A percentile compares a stretch with the other conserved stretches of the same genome.
These are phyloP conservation scores for Hippophae tibetana DNA, from an alignment of 306 rosid genomes.

Conservation along the genomic window DNA sequence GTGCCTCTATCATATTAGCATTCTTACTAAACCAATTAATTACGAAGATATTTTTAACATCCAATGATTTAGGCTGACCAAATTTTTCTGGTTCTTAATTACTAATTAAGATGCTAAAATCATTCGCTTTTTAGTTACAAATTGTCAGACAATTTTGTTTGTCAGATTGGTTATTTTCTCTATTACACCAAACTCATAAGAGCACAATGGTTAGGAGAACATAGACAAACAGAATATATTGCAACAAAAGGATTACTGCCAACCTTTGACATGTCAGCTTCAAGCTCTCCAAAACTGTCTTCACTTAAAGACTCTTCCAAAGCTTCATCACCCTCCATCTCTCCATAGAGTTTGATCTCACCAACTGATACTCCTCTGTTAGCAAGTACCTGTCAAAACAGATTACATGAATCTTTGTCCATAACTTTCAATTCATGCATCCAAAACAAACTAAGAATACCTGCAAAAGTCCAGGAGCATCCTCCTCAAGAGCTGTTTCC, in stretches of 20 bases:
- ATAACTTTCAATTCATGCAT: slow-evolving; percentile 21
- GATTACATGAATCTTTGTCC: slow-evolving; percentile 26
- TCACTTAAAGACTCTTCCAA: slow-evolving; percentile 55
- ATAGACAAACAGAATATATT: slow-evolving; percentile 9
- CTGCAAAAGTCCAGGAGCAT: slow-evolving; percentile 95
- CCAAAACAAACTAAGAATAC: slow-evolving; percentile 31
- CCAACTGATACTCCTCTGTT: slow-evolving; percentile 61
- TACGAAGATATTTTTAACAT: too few relatives aligned
- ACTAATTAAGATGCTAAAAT: too few relatives aligned
- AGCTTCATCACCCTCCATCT: slow-evolving; percentile 51
- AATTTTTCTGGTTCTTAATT: too few relatives aligned
- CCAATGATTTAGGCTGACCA: too few relatives aligned
- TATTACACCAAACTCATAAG: too few relatives aligned
- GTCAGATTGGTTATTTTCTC: too few relatives aligned
- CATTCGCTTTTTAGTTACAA: too few relatives aligned
- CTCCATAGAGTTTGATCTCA: slow-evolving; percentile 84
- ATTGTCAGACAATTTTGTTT: too few relatives aligned
- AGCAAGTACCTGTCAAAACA: slow-evolving; percentile 51
- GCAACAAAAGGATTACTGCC: slow-evolving; percentile 14
- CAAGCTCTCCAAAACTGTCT: slow-evolving; percentile 64
- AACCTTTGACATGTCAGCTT: slow-evolving; percentile 72
- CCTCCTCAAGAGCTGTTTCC: slow-evolving; percentile 81
- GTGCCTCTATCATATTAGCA: too few relatives aligned
- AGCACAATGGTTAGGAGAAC: too few relatives aligned
- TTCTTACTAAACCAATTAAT: too few relatives aligned